Evolutionary conservation across 192 early-diverging fungal genomes (phyloP).

Genomic region (Coemansia sp.): DNA sequence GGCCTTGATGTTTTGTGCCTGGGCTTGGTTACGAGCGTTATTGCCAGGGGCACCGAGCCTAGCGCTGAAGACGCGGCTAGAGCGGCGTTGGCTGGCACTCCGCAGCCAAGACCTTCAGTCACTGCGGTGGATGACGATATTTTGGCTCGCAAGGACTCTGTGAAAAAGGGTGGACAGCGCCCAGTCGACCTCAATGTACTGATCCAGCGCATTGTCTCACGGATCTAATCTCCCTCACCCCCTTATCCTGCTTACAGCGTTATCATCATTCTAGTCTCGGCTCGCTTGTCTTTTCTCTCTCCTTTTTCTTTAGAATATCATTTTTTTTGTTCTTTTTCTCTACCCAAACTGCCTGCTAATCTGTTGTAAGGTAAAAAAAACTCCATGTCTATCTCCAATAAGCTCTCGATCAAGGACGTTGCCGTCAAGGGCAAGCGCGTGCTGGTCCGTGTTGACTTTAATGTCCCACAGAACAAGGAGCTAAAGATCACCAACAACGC

Average conservation of each 20-base stretch:
- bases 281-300: conserved; percentile 2
- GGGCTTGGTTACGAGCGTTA: conserved; percentile 79
- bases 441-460: conserved; percentile 97
- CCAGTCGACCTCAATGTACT: conserved; percentile 42
- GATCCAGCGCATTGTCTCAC: conserved; percentile 37
- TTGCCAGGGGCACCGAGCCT: conserved; percentile 42
- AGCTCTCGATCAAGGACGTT: conserved; percentile 87
- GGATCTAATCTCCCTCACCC: conserved; percentile 20
- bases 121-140: conserved; percentile 38
- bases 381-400: conserved; percentile 63
- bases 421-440: conserved; percentile 86
- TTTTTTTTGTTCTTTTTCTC: background rate
- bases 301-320: conserved; percentile 3
- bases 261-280: background rate
- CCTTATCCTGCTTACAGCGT: conserved; percentile 8
- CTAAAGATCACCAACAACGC: conserved; percentile 96
- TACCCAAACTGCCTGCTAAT: background rate
- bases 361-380: background rate
- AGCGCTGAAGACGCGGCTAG: conserved; percentile 43
- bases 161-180: conserved; percentile 53
- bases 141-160: conserved; percentile 33
- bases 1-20: conserved; percentile 82
- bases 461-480: conserved; percentile 91
- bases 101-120: conserved; percentile 16
- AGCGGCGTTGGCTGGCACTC: conserved; percentile 30